phyloP scores from a whole-genome alignment of 495 filamentous ascomycete species.

The Tuber umbilicatum region DNA sequence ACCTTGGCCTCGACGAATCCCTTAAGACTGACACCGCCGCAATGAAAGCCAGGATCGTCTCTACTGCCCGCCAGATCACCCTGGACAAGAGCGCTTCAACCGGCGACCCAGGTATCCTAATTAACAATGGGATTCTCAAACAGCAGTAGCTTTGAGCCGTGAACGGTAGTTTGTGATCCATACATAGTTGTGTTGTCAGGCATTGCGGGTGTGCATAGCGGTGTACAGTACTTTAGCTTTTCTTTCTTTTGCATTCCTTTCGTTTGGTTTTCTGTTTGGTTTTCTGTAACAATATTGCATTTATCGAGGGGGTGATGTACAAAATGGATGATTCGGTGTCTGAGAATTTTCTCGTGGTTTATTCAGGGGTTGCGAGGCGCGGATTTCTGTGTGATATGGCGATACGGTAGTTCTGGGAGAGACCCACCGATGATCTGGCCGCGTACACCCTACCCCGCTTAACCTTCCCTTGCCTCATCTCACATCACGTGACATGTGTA shows the following conservation, averaged over 20 bases:
- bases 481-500: not conserved
- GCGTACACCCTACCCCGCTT: not conserved
- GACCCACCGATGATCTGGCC: not conserved
- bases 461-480: not conserved
- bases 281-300: slow-evolving; percentile 5
- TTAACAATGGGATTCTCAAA: slow-evolving; percentile 26
- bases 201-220: not conserved
- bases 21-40: slow-evolving; percentile 43
- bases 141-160: not conserved
- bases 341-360: not conserved
- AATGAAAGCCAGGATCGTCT: slow-evolving; percentile 45
- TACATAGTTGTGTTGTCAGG: not conserved
- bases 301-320: not conserved
- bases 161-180: not conserved
- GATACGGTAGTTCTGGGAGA: not conserved
- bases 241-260: not conserved
- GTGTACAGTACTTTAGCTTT: not conserved
- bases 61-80: slow-evolving; percentile 9
- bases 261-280: not conserved
- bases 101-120: slow-evolving; percentile 24
- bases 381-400: no score
- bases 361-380: not conserved
- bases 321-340: not conserved
- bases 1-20: slow-evolving; percentile 42
- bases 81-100: slow-evolving; percentile 20